A percentile compares a stretch with the other conserved stretches of the same genome.
These are phyloP conservation scores for Arxiozyma slooffiae DNA, from an alignment of 1,139 yeast genomes.

Conservation along the genomic window DNA sequence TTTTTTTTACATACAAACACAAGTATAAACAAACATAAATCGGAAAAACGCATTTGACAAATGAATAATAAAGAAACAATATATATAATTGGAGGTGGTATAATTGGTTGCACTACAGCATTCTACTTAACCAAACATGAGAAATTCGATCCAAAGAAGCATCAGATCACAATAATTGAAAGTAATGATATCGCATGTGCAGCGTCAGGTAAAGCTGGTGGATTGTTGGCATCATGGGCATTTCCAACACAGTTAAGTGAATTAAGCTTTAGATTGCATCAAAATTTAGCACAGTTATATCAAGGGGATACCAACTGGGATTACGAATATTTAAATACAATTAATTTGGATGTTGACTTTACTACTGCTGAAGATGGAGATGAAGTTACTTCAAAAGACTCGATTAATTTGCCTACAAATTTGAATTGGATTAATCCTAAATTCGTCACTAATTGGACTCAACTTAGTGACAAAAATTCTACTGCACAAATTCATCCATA, in stretches of 20 bases:
- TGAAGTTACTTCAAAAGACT: not conserved
- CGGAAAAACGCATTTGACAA: no score
- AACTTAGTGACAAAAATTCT: slow-evolving; percentile 74
- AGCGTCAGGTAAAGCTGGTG: slow-evolving; percentile 97
- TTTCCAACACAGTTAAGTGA: slow-evolving; percentile 94
- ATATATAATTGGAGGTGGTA: slow-evolving; percentile 85
- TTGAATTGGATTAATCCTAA: slow-evolving; percentile 73
- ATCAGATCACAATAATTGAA: slow-evolving; percentile 82
- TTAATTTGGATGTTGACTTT: slow-evolving; percentile 71
- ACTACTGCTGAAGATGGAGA: slow-evolving; percentile 5
- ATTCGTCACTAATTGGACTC: slow-evolving; percentile 63
- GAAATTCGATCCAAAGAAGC: slow-evolving; percentile 55
- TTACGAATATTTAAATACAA: slow-evolving; percentile 77
- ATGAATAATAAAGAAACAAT: slow-evolving; percentile 46
- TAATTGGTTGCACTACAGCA: slow-evolving; percentile 92
- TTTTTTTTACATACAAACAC: not conserved
- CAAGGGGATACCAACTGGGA: slow-evolving; percentile 88
- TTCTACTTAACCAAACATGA: slow-evolving; percentile 81
- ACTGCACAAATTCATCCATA: slow-evolving; percentile 97
- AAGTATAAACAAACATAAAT: not conserved
- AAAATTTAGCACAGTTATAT: slow-evolving; percentile 65
- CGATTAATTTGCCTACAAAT: slow-evolving; percentile 49
- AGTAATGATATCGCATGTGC: slow-evolving; percentile 93
- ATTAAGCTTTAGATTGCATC: slow-evolving; percentile 75
- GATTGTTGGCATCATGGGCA: slow-evolving; percentile 88